A percentile compares a stretch with the other conserved stretches of the same genome.
These are phyloP conservation scores for Cucumis cinereus DNA, from an alignment of 306 rosid species.

Conservation along the genomic window DNA sequence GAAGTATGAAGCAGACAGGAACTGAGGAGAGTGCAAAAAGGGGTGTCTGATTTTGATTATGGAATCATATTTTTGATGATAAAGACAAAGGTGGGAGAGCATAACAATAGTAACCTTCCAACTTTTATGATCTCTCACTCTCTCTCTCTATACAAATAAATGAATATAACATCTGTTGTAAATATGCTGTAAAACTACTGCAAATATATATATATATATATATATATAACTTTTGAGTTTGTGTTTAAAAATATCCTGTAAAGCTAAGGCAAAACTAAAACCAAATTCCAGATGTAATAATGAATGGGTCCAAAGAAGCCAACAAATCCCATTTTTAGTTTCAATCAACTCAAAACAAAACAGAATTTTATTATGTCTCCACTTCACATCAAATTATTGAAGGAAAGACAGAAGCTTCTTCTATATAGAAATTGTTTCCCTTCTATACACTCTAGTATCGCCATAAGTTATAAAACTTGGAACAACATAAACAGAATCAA, in stretches of 20 bases:
- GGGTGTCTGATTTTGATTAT: neutral
- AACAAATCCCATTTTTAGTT: neutral
- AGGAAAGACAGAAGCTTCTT: neutral
- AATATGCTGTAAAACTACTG: too few relatives aligned
- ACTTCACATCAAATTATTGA: slow-evolving; percentile 3
- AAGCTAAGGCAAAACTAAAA: neutral
- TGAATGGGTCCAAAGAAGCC: neutral
- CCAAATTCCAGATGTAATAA: neutral
- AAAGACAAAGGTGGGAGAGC: too few relatives aligned
- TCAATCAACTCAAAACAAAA: neutral
- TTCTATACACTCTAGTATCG: neutral
- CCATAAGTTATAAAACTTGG: neutral
- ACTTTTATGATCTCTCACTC: neutral
- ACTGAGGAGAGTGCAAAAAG: too few relatives aligned
- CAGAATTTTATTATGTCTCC: neutral
- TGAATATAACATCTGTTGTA: too few relatives aligned
- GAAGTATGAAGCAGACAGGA: too few relatives aligned
- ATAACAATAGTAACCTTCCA: neutral
- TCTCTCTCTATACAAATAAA: neutral
- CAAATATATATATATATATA: too few relatives aligned
- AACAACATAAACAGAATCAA: neutral
- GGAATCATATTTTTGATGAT: too few relatives aligned
- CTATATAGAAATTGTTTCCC: neutral
- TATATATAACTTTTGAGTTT: too few relatives aligned
- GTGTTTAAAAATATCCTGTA: too few relatives aligned